Conservation (phyloP, 192 early-diverging fungal genomes). For the Backusella circina region DNA sequence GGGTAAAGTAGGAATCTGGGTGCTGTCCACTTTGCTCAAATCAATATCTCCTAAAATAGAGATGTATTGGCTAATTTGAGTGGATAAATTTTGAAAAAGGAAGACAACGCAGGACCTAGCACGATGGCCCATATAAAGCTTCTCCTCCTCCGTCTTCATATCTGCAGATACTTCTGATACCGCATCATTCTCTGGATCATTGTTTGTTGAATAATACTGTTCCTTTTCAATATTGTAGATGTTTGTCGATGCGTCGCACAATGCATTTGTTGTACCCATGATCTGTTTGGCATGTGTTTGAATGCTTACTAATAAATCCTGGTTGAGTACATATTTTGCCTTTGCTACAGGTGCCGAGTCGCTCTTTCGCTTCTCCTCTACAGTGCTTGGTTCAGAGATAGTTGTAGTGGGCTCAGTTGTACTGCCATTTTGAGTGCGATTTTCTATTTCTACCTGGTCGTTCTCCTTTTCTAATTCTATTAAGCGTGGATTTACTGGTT, state of each 20-base stretch:
- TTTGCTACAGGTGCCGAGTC: neutral
- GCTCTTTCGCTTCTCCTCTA: neutral
- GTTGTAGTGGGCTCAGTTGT: neutral
- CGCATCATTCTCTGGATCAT: neutral
- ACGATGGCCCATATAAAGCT: neutral
- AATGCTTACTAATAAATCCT: slow-evolving; percentile 24
- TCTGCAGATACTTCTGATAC: neutral
- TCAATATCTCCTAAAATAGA: slow-evolving; percentile 27
- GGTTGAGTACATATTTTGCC: slow-evolving; percentile 24
- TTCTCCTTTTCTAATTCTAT: neutral
- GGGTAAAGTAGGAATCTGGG: slow-evolving; percentile 12
- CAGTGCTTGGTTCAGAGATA: neutral
- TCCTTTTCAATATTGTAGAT: slow-evolving; percentile 1
- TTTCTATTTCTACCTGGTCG: neutral
- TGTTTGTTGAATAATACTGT: neutral
- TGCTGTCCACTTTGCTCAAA: neutral
- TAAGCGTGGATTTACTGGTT: slow-evolving; percentile 38
- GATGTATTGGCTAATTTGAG: slow-evolving; percentile 24
- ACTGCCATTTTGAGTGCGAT: neutral
- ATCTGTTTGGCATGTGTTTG: slow-evolving; percentile 31
- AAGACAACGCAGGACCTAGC: slow-evolving; percentile 13
- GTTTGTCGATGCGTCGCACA: slow-evolving; percentile 13
- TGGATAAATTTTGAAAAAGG: slow-evolving; percentile 17
- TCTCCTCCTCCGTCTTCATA: neutral
- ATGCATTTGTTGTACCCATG: slow-evolving; percentile 22